Conservation (phyloP, 129 eudicot species). For the Sambucus nigra region DNA sequence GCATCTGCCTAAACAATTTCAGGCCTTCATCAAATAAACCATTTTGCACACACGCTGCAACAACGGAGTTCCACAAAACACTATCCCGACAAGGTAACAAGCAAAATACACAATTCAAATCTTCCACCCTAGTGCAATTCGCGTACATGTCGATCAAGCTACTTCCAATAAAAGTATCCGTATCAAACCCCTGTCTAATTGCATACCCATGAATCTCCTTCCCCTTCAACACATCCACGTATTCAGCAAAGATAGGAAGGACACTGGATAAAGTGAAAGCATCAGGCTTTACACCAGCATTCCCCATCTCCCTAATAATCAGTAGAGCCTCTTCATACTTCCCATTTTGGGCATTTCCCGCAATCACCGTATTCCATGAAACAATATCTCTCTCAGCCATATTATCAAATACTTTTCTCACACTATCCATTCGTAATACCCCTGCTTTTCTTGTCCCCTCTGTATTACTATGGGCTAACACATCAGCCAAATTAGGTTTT, state of each 20-base stretch:
- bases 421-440: conserved; percentile 23
- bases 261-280: conserved; percentile 56
- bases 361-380: conserved; percentile 65
- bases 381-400: conserved; percentile 56
- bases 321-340: conserved; percentile 43
- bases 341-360: conserved; percentile 51
- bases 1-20: conserved; percentile 54
- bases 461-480: background rate
- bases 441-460: conserved; percentile 7
- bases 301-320: conserved; percentile 50
- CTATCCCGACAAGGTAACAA: conserved; percentile 32
- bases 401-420: conserved; percentile 53
- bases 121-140: conserved; percentile 45
- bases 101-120: conserved; percentile 44
- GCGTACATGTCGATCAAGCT: conserved; percentile 73
- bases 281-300: conserved; percentile 50
- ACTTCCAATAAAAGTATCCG: conserved; percentile 44
- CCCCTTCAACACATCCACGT: conserved; percentile 52
- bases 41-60: conserved; percentile 62
- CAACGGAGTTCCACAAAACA: conserved; percentile 66
- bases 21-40: conserved; percentile 67
- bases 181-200: conserved; percentile 43
- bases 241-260: conserved; percentile 50
- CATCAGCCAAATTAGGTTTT: conserved; percentile 2
- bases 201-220: conserved; percentile 81